Evolutionary conservation across 108 stramenopile species (phyloP).

Genomic region (Schizochytrium sp.): DNA sequence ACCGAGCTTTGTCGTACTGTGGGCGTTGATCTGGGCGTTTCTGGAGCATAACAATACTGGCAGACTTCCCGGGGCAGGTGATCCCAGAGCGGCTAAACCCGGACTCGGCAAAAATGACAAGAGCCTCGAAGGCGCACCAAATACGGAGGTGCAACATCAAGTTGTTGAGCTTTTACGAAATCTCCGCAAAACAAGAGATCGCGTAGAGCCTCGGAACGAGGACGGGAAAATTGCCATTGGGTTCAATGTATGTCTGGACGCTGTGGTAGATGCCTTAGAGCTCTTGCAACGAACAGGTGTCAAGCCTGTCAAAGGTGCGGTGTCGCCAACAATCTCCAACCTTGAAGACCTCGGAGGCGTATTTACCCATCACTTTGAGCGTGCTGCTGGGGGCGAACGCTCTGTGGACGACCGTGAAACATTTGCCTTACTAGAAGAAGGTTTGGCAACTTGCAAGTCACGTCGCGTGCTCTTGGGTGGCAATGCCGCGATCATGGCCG

Average conservation of each 20-base stretch:
- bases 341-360: constrained; percentile 19
- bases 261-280: constrained; percentile 54
- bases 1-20: background rate
- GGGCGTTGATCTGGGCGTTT: background rate
- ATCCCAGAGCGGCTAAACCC: background rate
- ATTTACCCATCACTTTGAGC: constrained; percentile 31
- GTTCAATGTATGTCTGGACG: constrained; percentile 50
- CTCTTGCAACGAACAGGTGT: constrained; percentile 27
- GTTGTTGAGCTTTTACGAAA: background rate
- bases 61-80: background rate
- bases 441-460: background rate
- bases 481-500: constrained; percentile 53
- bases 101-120: background rate
- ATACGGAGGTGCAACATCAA: background rate
- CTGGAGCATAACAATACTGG: background rate
- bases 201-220: background rate
- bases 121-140: background rate
- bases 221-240: constrained; percentile 23
- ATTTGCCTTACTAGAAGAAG: constrained; percentile 6
- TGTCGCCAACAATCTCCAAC: background rate
- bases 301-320: background rate
- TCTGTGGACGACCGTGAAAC: constrained; percentile 20
- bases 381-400: constrained; percentile 40
- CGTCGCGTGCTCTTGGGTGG: constrained; percentile 46
- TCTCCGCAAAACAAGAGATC: constrained; percentile 38